Percentiles rank a stretch among this genome's conserved stretches.
Evolutionary conservation across 1,139 yeast genomes (phyloP).

Genomic region (Yamadazyma trypodendri): DNA sequence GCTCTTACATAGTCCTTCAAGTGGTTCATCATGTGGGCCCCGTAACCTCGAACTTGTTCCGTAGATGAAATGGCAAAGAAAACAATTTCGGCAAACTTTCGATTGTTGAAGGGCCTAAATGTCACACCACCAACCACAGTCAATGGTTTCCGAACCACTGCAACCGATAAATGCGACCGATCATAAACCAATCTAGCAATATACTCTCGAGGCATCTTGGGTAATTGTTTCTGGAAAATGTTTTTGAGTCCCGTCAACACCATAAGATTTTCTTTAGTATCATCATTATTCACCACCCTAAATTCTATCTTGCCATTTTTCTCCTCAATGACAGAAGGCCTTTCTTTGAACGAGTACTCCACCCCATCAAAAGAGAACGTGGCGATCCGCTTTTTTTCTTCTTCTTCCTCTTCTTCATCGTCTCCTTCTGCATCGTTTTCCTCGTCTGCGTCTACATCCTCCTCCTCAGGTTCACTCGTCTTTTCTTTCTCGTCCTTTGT

Average conservation of each 20-base stretch:
- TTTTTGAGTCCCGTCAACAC: conserved; percentile 92
- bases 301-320: conserved; percentile 89
- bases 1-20: conserved; percentile 91
- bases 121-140: conserved; percentile 98
- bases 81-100: conserved; percentile 95
- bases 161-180: conserved; percentile 90
- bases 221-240: conserved; percentile 94
- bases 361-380: conserved; percentile 64
- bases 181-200: conserved; percentile 93
- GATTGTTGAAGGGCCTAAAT: conserved; percentile 84
- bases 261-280: conserved; percentile 81
- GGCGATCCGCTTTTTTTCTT: conserved; percentile 52
- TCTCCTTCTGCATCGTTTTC: conserved; percentile 26
- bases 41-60: conserved; percentile 97
- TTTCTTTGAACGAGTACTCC: conserved; percentile 81
- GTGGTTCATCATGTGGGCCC: conserved; percentile 98
- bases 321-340: conserved; percentile 93
- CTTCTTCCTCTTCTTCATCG: conserved; percentile 41
- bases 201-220: conserved; percentile 98
- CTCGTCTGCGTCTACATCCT: conserved; percentile 9
- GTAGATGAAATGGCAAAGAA: conserved; percentile 97
- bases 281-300: conserved; percentile 93
- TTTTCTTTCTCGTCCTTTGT: too few species aligned
- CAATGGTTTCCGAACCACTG: conserved; percentile 88
- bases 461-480: neutral